Percentiles rank a stretch among this genome's conserved stretches.
Evolutionary conservation across 2,329 filamentous ascomycete genomes (phyloP).

Genomic region (Pestalotiopsis sp.): DNA sequence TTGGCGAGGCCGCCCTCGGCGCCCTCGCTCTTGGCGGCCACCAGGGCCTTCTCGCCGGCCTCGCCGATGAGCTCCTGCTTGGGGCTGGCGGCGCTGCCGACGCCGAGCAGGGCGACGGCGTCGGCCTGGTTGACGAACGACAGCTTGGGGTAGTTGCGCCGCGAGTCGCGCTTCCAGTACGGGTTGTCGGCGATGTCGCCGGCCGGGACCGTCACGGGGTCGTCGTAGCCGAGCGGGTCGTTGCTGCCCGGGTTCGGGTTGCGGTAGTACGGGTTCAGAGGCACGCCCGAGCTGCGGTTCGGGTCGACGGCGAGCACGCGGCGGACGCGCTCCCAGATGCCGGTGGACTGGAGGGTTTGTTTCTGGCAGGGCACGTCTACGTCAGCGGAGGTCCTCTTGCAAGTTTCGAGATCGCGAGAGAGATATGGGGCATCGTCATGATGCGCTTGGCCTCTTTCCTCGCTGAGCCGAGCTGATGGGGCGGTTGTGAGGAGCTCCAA

Average conservation of each 20-base stretch:
- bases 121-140: slow-evolving; percentile 84
- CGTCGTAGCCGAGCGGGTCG: slow-evolving; percentile 74
- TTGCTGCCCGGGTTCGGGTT: slow-evolving; percentile 78
- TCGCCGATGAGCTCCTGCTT: slow-evolving; percentile 83
- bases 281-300: slow-evolving; percentile 87
- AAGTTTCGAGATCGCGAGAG: not conserved
- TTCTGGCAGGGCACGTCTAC: slow-evolving; percentile 63
- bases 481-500: not conserved
- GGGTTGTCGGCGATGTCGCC: slow-evolving; percentile 88
- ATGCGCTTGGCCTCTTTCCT: not conserved
- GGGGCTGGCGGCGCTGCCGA: slow-evolving; percentile 80
- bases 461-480: not conserved
- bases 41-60: slow-evolving; percentile 68
- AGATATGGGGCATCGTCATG: not conserved
- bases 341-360: slow-evolving; percentile 90
- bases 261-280: slow-evolving; percentile 90
- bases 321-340: slow-evolving; percentile 85
- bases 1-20: slow-evolving; percentile 71
- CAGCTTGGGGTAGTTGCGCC: slow-evolving; percentile 79
- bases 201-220: slow-evolving; percentile 82
- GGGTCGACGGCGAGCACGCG: slow-evolving; percentile 79
- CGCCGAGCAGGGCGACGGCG: slow-evolving; percentile 79
- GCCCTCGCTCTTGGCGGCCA: slow-evolving; percentile 75
- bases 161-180: slow-evolving; percentile 93
- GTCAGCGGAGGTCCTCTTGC: not conserved